A percentile compares a stretch with the other conserved stretches of the same genome.
Conservation (phyloP, 192 early-diverging fungal species). For the Podila clonocystis region DNA sequence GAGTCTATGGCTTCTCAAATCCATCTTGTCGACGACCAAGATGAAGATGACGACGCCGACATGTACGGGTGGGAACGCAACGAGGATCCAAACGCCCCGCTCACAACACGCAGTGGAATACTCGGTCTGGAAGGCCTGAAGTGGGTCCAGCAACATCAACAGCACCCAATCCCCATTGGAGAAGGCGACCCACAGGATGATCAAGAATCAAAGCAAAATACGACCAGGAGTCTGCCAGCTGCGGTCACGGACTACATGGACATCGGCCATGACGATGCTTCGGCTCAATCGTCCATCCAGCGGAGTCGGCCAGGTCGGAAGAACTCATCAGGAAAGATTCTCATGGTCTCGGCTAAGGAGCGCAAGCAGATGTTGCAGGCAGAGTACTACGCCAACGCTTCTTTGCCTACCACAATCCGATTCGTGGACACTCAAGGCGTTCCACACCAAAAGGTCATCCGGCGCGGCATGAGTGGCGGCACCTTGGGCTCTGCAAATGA, state of each 20-base stretch:
- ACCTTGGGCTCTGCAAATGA: not conserved
- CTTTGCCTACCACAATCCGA: conserved; percentile 27
- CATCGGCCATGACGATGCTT: conserved; percentile 4
- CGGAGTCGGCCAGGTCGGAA: conserved; percentile 8
- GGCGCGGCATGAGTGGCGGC: not conserved
- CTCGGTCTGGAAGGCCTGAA: conserved; percentile 41
- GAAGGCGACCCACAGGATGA: not conserved
- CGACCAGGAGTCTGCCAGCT: not conserved
- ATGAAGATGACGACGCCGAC: conserved; percentile 30
- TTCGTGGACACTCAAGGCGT: conserved; percentile 40
- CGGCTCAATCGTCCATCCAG: conserved; percentile 16
- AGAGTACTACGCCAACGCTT: conserved; percentile 38
- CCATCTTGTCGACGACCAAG: conserved; percentile 42
- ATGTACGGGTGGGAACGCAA: conserved; percentile 50
- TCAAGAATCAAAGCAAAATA: conserved; percentile 19
- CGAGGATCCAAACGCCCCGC: conserved; percentile 27
- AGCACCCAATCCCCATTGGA: not conserved
- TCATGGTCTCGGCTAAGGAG: conserved; percentile 43
- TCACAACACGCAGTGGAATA: conserved; percentile 32
- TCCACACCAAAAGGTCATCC: conserved; percentile 25
- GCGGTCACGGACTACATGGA: not conserved
- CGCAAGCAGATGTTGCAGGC: conserved; percentile 48
- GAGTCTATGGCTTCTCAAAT: conserved; percentile 46
- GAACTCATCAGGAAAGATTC: conserved; percentile 11
- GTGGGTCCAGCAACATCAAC: conserved; percentile 32